These are phyloP conservation scores for Physcomitrium patens DNA, from an alignment of 225 moss, liverwort and hornwort species.

Conservation along the genomic window DNA sequence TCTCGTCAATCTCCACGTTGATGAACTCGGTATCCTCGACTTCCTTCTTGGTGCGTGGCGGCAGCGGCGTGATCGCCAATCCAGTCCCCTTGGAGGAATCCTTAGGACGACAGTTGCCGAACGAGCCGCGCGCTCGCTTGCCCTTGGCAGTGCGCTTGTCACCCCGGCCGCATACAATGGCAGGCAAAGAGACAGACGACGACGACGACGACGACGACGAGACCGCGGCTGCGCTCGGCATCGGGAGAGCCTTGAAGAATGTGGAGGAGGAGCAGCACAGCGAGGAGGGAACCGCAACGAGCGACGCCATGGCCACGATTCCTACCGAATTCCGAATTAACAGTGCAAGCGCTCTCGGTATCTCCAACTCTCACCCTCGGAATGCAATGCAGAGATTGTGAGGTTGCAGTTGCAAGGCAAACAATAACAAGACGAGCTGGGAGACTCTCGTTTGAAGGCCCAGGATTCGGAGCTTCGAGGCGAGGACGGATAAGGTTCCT, in stretches of 20 bases:
- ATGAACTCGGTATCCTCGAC: slow-evolving; percentile 77
- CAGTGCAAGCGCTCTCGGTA: no score
- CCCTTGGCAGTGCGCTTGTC: slow-evolving; percentile 94
- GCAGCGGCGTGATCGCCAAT: slow-evolving; percentile 70
- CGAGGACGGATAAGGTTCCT: no score
- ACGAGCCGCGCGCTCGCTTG: slow-evolving; percentile 84
- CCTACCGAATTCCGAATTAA: no score
- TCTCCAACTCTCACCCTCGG: no score
- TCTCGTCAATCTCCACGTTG: slow-evolving; percentile 88
- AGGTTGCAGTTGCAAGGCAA: no score
- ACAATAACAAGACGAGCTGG: no score
- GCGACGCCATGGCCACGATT: slow-evolving; percentile 44
- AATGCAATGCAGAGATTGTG: no score
- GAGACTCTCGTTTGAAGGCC: no score
- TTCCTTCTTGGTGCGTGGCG: slow-evolving; percentile 85
- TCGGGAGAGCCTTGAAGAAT: slow-evolving; percentile 25
- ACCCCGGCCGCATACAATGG: slow-evolving; percentile 80
- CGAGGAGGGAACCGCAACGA: slow-evolving; percentile 29
- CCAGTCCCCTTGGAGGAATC: slow-evolving; percentile 74
- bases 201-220: not conserved
- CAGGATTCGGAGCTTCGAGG: no score
- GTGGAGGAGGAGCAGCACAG: slow-evolving; percentile 32
- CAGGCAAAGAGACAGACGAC: slow-evolving; percentile 18
- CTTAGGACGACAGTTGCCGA: slow-evolving; percentile 88
- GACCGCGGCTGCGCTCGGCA: slow-evolving; percentile 9